Conservation (phyloP, 768 basidiomycete genomes). For the Suillus placidus region DNA sequence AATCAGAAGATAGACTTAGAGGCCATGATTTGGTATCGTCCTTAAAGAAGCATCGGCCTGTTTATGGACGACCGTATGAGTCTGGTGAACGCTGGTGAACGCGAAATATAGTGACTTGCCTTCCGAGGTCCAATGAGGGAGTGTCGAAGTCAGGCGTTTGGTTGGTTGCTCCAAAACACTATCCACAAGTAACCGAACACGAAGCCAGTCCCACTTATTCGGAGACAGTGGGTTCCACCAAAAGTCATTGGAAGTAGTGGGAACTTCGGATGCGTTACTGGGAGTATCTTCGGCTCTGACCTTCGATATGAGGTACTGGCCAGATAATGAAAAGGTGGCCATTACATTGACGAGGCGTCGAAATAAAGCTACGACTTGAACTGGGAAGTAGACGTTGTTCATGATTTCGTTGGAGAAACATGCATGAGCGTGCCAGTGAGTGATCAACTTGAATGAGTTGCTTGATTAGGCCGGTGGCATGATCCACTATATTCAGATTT, state of each 20-base stretch:
- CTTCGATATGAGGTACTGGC: slow-evolving; percentile 54
- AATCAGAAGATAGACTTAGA: not conserved
- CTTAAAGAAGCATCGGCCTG: not conserved
- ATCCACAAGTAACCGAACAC: slow-evolving; percentile 5
- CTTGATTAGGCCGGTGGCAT: not conserved
- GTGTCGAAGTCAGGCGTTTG: not conserved
- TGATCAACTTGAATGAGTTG: not conserved
- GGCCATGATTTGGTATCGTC: not conserved
- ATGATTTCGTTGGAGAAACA: slow-evolving; percentile 27
- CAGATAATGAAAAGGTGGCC: slow-evolving; percentile 69
- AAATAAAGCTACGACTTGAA: slow-evolving; percentile 60
- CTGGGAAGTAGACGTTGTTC: slow-evolving; percentile 54
- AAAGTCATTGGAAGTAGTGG: not conserved
- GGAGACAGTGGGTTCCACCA: slow-evolving; percentile 4
- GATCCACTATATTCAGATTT: not conserved
- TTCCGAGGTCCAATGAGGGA: not conserved
- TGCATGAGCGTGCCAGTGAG: not conserved
- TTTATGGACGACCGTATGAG: not conserved
- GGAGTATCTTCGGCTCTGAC: slow-evolving; percentile 11
- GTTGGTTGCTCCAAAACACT: not conserved
- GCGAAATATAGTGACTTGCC: not conserved
- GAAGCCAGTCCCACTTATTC: slow-evolving; percentile 11
- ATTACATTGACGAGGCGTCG: slow-evolving; percentile 69
- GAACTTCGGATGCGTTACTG: not conserved
- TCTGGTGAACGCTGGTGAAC: not conserved